A percentile compares a stretch with the other conserved stretches of the same genome.
Evolutionary conservation across 2,329 filamentous ascomycete genomes (phyloP).

Genomic region (Mariannaea sp.): DNA sequence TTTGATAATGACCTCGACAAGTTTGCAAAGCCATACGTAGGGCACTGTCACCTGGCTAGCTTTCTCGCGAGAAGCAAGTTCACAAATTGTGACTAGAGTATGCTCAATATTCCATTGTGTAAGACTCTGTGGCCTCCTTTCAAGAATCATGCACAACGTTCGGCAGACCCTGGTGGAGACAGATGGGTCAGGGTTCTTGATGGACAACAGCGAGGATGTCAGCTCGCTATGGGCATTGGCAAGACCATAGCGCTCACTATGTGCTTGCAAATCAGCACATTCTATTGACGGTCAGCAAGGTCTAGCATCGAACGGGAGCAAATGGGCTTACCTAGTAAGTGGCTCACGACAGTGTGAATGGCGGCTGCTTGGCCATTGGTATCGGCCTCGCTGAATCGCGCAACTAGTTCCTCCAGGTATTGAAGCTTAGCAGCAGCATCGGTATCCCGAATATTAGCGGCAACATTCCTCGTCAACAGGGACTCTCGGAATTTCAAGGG

Average conservation of each 20-base stretch:
- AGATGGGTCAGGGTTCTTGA: constrained; percentile 32
- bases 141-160: constrained; percentile 52
- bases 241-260: constrained; percentile 44
- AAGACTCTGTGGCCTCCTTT: constrained; percentile 55
- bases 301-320: neutral
- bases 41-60: constrained; percentile 41
- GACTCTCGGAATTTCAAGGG: constrained; percentile 38
- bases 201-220: constrained; percentile 39
- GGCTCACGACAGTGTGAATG: constrained; percentile 48
- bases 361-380: constrained; percentile 50
- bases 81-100: constrained; percentile 53
- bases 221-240: constrained; percentile 50
- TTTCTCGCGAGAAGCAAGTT: constrained; percentile 39
- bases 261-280: constrained; percentile 37
- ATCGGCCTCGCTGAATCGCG: constrained; percentile 38
- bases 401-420: constrained; percentile 48
- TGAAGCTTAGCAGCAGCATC: constrained; percentile 40
- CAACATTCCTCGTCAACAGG: constrained; percentile 42
- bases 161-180: constrained; percentile 48
- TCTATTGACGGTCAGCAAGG: constrained; percentile 33
- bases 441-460: constrained; percentile 41
- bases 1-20: constrained; percentile 61
- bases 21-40: constrained; percentile 55
- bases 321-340: constrained; percentile 46
- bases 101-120: constrained; percentile 63